Conservation (phyloP, 345 rosid species). For the Turritis glabra region DNA sequence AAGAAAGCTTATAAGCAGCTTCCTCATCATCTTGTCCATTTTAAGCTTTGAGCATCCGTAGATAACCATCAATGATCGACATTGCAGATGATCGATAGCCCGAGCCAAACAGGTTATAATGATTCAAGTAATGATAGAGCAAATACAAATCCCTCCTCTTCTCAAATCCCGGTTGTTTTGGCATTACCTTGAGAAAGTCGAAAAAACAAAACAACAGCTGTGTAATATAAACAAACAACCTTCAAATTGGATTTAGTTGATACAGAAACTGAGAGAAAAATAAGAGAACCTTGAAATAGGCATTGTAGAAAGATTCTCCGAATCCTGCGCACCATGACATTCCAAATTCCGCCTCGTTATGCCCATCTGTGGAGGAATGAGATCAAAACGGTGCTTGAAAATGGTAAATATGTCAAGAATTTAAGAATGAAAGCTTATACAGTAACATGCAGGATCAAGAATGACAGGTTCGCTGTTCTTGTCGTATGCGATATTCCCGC, state of each 20-base stretch:
- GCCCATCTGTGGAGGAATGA: constrained; percentile 62
- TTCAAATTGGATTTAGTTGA: not conserved
- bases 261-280: not conserved
- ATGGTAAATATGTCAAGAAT: not conserved
- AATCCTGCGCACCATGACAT: constrained; percentile 99
- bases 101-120: constrained; percentile 89
- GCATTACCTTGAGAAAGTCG: constrained; percentile 59
- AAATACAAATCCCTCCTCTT: constrained; percentile 75
- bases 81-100: constrained; percentile 82
- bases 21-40: not conserved
- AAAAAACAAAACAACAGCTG: not conserved
- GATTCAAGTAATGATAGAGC: constrained; percentile 92
- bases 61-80: constrained; percentile 72
- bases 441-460: constrained; percentile 97
- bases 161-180: constrained; percentile 78
- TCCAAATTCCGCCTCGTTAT: constrained; percentile 91
- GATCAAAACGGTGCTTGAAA: not conserved
- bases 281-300: constrained; percentile 68
- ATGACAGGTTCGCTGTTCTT: constrained; percentile 80
- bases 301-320: constrained; percentile 74
- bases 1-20: not conserved
- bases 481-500: constrained; percentile 86
- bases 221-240: not conserved
- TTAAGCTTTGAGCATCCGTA: constrained; percentile 51
- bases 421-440: constrained; percentile 43